phyloP scores from a whole-genome alignment of 192 early-diverging fungal species.

The Coemansia sp. region DNA sequence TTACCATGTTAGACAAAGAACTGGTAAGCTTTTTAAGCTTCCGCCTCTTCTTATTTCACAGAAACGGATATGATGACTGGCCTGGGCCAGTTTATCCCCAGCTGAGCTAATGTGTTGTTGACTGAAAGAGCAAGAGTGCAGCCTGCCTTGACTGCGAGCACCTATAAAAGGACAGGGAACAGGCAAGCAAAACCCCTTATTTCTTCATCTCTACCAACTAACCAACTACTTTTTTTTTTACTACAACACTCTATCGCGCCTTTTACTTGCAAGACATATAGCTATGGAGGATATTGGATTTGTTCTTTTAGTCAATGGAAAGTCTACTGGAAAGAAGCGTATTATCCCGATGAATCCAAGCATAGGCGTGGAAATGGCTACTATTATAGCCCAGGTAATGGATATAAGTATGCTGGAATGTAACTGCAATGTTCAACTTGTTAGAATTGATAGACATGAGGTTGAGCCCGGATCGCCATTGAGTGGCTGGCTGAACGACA shows the following conservation, averaged over 20 bases:
- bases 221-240: background rate
- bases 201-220: background rate
- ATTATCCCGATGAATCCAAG: background rate
- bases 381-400: background rate
- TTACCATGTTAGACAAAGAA: background rate
- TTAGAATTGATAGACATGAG: background rate
- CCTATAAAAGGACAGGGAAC: background rate
- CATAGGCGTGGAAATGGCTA: background rate
- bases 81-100: background rate
- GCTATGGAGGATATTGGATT: background rate
- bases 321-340: background rate
- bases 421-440: background rate
- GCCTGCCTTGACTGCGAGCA: background rate
- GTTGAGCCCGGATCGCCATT: background rate
- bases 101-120: background rate
- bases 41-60: background rate
- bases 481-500: background rate
- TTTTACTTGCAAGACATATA: background rate
- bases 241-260: background rate
- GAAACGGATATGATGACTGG: background rate
- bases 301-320: background rate
- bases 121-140: background rate
- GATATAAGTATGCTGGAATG: background rate
- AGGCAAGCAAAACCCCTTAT: background rate
- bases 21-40: background rate